Conservation (phyloP, 2,329 filamentous ascomycete genomes). For the Beauveria brongniartii region DNA sequence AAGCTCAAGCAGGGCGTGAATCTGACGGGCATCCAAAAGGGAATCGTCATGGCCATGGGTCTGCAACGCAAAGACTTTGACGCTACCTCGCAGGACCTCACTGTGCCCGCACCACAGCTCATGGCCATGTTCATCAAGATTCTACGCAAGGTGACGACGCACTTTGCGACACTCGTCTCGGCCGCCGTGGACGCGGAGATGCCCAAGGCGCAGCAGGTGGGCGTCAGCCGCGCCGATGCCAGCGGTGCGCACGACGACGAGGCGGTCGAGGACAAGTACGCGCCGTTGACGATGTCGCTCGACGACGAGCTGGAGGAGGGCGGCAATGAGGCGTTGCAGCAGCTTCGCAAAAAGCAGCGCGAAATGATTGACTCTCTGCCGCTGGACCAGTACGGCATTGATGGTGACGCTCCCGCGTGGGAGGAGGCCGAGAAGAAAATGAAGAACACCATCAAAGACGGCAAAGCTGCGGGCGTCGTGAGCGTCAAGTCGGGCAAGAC, state of each 20-base stretch:
- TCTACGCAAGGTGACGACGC: slow-evolving; percentile 72
- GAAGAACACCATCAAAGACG: slow-evolving; percentile 43
- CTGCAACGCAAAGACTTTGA: slow-evolving; percentile 86
- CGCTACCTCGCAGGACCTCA: slow-evolving; percentile 68
- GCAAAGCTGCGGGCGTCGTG: slow-evolving; percentile 52
- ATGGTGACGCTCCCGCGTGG: slow-evolving; percentile 54
- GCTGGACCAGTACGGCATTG: slow-evolving; percentile 64
- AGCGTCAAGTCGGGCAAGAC: slow-evolving; percentile 71
- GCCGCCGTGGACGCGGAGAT: slow-evolving; percentile 62
- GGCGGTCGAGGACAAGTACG: slow-evolving; percentile 55
- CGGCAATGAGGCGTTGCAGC: slow-evolving; percentile 64
- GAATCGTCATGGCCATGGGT: slow-evolving; percentile 82
- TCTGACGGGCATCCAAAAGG: slow-evolving; percentile 74
- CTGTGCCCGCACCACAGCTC: slow-evolving; percentile 66
- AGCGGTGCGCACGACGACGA: slow-evolving; percentile 63
- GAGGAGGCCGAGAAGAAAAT: slow-evolving; percentile 71
- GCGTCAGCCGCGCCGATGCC: slow-evolving; percentile 51
- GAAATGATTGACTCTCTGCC: slow-evolving; percentile 86
- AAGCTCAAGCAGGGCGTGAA: slow-evolving; percentile 59
- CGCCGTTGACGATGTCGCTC: slow-evolving; percentile 61
- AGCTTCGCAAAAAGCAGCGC: slow-evolving; percentile 70
- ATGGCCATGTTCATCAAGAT: slow-evolving; percentile 98
- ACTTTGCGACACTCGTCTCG: slow-evolving; percentile 69
- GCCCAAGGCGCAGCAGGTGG: slow-evolving; percentile 48
- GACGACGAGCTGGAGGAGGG: slow-evolving; percentile 80